A percentile compares a stretch with the other conserved stretches of the same genome.
These are phyloP conservation scores for Alternaria ethzedia DNA, from an alignment of 2,329 filamentous ascomycete genomes.

Conservation along the genomic window DNA sequence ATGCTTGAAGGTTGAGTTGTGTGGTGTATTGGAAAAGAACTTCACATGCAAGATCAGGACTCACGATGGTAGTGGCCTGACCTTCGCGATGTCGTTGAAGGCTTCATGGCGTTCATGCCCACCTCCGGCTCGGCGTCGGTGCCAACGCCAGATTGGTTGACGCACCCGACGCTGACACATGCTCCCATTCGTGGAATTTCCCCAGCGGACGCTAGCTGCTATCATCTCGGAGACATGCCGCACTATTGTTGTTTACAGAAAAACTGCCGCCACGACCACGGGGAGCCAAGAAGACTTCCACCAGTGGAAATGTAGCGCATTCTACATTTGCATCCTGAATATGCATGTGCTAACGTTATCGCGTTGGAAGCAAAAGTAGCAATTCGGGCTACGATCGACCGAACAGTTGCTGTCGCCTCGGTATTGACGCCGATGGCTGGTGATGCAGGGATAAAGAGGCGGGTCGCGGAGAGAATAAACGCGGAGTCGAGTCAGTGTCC, in stretches of 20 bases:
- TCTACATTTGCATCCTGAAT: background rate
- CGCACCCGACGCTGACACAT: background rate
- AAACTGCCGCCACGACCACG: constrained; percentile 2
- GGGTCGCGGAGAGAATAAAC: constrained; percentile 19
- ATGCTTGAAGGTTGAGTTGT: background rate
- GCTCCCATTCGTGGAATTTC: constrained; percentile 11
- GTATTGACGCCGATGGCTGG: constrained; percentile 8
- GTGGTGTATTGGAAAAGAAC: background rate
- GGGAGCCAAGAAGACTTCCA: constrained; percentile 8
- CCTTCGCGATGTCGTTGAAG: constrained; percentile 13
- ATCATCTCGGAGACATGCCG: background rate
- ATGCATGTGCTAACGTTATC: constrained; percentile 4
- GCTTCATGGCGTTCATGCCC: constrained; percentile 13
- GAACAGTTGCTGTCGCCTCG: constrained; percentile 17
- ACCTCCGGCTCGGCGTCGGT: constrained; percentile 8
- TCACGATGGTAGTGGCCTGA: constrained; percentile 11
- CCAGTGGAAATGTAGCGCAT: constrained; percentile 5
- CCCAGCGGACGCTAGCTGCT: background rate
- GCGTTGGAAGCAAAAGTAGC: background rate
- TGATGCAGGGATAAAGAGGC: constrained; percentile 7
- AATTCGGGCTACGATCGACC: constrained; percentile 20
- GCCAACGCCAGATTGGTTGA: constrained; percentile 10
- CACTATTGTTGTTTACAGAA: constrained; percentile 2
- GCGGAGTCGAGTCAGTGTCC: constrained; percentile 18
- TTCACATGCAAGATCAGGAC: background rate